These are phyloP conservation scores for Malus asiatica DNA, from an alignment of 306 rosid species.

Conservation along the genomic window DNA sequence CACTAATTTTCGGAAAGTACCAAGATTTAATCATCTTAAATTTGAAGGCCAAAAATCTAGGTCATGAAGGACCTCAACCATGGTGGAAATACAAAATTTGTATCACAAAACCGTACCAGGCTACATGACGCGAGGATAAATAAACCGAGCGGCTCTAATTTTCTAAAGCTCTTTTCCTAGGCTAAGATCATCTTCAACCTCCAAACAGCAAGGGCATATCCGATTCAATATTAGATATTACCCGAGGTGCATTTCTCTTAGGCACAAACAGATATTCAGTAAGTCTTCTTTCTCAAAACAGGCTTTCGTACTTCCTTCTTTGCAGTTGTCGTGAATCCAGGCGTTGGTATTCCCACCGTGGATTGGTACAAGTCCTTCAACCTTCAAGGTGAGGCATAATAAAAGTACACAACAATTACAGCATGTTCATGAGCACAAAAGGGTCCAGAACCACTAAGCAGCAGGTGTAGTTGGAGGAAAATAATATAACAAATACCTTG, in stretches of 20 bases:
- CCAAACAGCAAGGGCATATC: not conserved
- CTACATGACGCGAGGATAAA: not conserved
- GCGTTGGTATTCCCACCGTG: constrained; percentile 61
- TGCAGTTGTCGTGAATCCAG: constrained; percentile 50
- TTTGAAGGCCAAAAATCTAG: not conserved
- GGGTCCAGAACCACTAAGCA: constrained; percentile 2
- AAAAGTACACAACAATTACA: constrained; percentile 1
- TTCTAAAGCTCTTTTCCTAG: constrained; percentile 18
- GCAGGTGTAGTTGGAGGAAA: not conserved
- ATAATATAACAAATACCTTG: constrained; percentile 48
- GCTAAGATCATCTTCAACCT: constrained; percentile 20
- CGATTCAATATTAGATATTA: constrained; percentile 1
- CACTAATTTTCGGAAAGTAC: not conserved
- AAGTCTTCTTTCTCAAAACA: constrained; percentile 76
- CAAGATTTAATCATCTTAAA: not conserved
- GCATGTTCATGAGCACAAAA: not conserved
- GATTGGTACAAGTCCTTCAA: constrained; percentile 74
- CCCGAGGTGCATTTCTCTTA: not conserved
- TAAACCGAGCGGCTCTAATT: constrained; percentile 17
- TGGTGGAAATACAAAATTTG: not conserved
- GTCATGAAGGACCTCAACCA: not conserved
- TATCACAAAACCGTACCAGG: not conserved
- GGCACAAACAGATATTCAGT: constrained; percentile 23
- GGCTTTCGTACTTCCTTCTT: constrained; percentile 71
- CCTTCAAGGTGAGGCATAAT: constrained; percentile 32